phyloP scores from a whole-genome alignment of 2,329 filamentous ascomycete genomes.

The Pseudogymnoascus sp. region DNA sequence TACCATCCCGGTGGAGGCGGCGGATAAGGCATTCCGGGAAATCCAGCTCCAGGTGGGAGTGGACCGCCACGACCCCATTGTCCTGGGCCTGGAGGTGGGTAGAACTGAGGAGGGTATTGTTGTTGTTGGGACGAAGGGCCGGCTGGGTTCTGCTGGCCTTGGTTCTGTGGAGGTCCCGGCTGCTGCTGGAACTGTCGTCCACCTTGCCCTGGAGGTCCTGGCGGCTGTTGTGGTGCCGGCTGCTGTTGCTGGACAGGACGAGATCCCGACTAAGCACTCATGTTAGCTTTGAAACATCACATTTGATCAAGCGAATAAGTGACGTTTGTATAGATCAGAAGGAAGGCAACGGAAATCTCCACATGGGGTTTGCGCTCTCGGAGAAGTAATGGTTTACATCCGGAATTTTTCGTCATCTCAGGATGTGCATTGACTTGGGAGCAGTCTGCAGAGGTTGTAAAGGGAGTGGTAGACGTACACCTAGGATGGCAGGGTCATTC shows the following conservation, averaged over 20 bases:
- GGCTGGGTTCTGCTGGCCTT: constrained; percentile 15
- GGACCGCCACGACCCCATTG: constrained; percentile 48
- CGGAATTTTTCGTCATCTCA: constrained; percentile 87
- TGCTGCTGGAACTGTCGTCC: constrained; percentile 14
- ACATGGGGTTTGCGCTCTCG: constrained; percentile 93
- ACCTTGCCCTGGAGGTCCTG: constrained; percentile 8
- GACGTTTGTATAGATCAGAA: constrained; percentile 59
- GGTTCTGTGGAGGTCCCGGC: constrained; percentile 15
- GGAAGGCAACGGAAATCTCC: constrained; percentile 99
- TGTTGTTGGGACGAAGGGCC: constrained; percentile 28
- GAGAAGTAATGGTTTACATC: constrained; percentile 88
- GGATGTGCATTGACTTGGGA: constrained; percentile 7
- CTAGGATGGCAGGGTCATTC: constrained; percentile 92
- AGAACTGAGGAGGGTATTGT: constrained; percentile 31
- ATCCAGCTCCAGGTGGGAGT: constrained; percentile 48
- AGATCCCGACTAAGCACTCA: constrained; percentile 1
- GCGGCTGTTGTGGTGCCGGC: constrained; percentile 16
- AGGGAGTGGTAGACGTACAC: constrained; percentile 61
- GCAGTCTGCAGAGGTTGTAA: constrained; percentile 13
- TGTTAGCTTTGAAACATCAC: neutral
- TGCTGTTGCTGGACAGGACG: constrained; percentile 1
- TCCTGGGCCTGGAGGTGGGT: constrained; percentile 34
- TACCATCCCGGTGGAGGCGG: constrained; percentile 64
- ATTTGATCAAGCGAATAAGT: neutral
- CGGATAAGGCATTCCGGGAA: constrained; percentile 66